Conservation (phyloP, 2,329 filamentous ascomycete species). For the Amylocarpus encephaloides region DNA sequence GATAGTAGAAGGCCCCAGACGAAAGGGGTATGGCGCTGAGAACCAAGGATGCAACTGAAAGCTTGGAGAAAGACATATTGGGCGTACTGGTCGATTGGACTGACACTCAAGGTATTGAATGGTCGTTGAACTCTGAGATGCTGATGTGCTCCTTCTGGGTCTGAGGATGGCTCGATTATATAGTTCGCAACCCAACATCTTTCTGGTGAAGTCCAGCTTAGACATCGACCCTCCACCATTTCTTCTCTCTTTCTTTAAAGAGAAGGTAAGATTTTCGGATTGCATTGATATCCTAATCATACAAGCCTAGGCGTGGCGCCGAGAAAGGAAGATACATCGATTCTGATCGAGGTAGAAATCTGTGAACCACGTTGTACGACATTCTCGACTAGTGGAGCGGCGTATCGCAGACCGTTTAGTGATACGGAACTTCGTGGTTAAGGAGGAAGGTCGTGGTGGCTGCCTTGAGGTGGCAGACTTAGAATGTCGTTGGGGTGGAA, state of each 20-base stretch:
- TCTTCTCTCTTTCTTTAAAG: not conserved
- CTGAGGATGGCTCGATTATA: not conserved
- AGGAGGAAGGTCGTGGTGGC: conserved; percentile 1
- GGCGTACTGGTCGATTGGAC: not conserved
- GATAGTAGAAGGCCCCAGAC: conserved; percentile 17
- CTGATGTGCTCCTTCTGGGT: not conserved
- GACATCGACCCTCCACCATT: not conserved
- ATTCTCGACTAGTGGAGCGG: not conserved
- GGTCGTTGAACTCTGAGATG: not conserved
- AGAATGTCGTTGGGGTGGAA: not conserved
- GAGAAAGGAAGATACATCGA: not conserved
- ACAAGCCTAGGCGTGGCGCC: not conserved
- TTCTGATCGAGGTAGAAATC: not conserved
- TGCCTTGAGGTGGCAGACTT: not conserved
- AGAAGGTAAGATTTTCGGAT: conserved; percentile 1
- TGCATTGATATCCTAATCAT: not conserved
- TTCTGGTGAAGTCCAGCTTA: not conserved
- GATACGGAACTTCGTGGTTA: not conserved
- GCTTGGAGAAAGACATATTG: conserved; percentile 1
- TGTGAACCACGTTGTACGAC: not conserved
- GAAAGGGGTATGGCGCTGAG: not conserved
- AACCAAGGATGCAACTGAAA: not conserved
- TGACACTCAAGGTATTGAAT: not conserved
- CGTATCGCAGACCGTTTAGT: not conserved
- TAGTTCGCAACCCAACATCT: not conserved